phyloP scores from a whole-genome alignment of 202 grass and related monocot genomes.

The Bolboschoenoplectus hybrid region DNA sequence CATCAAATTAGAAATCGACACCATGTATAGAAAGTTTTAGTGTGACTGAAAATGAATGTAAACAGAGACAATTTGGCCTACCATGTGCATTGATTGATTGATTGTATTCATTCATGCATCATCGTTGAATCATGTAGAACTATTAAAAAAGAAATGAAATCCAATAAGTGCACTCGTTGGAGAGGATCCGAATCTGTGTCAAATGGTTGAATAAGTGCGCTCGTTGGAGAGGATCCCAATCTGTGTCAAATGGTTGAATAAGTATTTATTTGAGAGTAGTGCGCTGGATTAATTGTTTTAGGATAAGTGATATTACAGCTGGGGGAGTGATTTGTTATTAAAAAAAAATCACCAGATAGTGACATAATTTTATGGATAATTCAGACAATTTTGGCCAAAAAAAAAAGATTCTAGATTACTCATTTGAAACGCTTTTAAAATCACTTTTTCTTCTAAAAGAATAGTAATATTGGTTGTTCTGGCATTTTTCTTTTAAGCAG shows the following conservation, averaged over 20 bases:
- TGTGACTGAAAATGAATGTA: not conserved
- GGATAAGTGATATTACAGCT: not conserved
- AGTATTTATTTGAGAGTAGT: not conserved
- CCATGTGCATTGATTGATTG: not conserved
- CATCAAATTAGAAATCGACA: constrained; percentile 16
- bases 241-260: not conserved
- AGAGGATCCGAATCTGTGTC: not conserved
- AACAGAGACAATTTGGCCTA: not conserved
- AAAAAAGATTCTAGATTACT: not conserved
- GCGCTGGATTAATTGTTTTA: not conserved
- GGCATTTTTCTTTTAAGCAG: no score
- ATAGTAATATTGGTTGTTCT: no score
- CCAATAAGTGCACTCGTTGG: not conserved
- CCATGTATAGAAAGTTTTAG: not conserved
- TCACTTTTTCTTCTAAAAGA: not conserved
- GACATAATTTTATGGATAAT: not conserved
- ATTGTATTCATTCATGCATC: not conserved
- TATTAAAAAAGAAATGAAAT: not conserved
- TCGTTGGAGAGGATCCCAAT: not conserved
- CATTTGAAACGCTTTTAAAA: not conserved
- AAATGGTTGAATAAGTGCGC: not conserved
- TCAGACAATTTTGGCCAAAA: no score
- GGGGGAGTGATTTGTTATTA: not conserved
- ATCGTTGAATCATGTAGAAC: not conserved
- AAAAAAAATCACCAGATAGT: not conserved